Conservation (phyloP, 495 filamentous ascomycete genomes). For the Aspergillus nanangensis region DNA sequence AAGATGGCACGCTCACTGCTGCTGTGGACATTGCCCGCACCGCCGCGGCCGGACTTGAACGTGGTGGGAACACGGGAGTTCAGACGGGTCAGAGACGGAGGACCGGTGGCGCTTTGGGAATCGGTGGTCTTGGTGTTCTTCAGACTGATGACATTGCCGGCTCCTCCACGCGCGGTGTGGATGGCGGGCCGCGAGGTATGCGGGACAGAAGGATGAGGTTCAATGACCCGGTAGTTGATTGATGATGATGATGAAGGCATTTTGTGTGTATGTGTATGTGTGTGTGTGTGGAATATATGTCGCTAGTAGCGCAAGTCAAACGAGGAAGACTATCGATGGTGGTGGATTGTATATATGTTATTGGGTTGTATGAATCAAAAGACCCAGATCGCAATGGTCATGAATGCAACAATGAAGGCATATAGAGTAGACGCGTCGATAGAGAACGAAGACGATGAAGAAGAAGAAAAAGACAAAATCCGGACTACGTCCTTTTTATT, state of each 20-base stretch:
- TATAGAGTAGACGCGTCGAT: no score
- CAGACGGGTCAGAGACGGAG: slow-evolving; percentile 44
- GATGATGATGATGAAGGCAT: slow-evolving; percentile 25
- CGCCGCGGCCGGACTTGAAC: slow-evolving; percentile 81
- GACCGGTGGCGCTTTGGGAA: slow-evolving; percentile 47
- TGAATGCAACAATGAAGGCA: no score
- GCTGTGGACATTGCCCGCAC: slow-evolving; percentile 81
- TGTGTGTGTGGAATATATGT: slow-evolving; percentile 4
- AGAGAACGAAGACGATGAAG: neutral
- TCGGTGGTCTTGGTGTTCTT: slow-evolving; percentile 59
- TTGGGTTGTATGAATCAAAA: no score
- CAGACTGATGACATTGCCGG: slow-evolving; percentile 73
- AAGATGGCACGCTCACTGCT: slow-evolving; percentile 66
- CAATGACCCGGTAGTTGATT: slow-evolving; percentile 63
- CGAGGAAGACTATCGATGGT: no score
- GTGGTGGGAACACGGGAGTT: slow-evolving; percentile 36
- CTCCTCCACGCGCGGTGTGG: slow-evolving; percentile 81
- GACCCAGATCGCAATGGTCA: no score
- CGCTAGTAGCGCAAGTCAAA: no score
- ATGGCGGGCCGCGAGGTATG: slow-evolving; percentile 54
- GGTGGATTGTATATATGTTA: no score
- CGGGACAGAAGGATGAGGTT: slow-evolving; percentile 73
- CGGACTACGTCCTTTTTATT: neutral
- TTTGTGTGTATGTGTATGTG: slow-evolving; percentile 12
- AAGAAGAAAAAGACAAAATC: neutral